A percentile compares a stretch with the other conserved stretches of the same genome.
Evolutionary conservation across 139 green algal species (phyloP).

Genomic region (Tetraselmis striata): DNA sequence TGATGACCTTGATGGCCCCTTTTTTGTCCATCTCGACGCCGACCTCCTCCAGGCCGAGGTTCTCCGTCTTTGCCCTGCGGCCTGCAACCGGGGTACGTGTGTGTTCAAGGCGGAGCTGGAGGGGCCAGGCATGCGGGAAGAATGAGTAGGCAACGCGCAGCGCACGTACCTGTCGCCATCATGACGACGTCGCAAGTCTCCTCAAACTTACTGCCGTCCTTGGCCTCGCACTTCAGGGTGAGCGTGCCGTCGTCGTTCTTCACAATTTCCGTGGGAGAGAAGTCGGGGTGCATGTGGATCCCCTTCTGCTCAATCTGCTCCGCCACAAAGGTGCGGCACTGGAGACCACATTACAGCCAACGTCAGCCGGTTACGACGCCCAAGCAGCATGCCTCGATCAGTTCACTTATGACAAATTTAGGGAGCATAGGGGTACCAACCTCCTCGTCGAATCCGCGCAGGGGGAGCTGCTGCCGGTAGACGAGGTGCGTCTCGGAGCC

Average conservation of each 20-base stretch:
- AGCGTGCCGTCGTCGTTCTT: background rate
- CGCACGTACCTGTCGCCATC: background rate
- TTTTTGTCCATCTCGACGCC: conserved; percentile 42
- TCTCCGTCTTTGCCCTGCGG: conserved; percentile 64
- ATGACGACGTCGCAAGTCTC: conserved; percentile 54
- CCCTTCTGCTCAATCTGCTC: conserved; percentile 45
- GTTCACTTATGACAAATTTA: too few species aligned
- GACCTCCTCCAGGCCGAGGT: conserved; percentile 60
- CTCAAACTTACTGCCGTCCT: conserved; percentile 31
- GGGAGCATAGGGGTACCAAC: too few species aligned
- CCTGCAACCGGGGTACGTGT: conserved; percentile 33
- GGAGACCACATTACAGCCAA: too few species aligned
- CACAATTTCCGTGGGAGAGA: conserved; percentile 20
- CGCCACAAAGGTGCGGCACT: conserved; percentile 34
- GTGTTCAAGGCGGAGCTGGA: background rate
- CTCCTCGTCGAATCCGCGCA: background rate
- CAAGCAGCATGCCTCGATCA: too few species aligned
- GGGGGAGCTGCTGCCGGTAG: conserved; percentile 35
- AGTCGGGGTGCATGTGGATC: conserved; percentile 50
- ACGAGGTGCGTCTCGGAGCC: conserved; percentile 78
- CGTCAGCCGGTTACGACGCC: too few species aligned
- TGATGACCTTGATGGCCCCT: conserved; percentile 66
- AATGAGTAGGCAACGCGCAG: background rate
- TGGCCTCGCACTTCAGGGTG: conserved; percentile 3
- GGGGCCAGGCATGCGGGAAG: background rate